These are phyloP conservation scores for Diaporthe humulicola DNA, from an alignment of 2,329 filamentous ascomycete genomes.

Conservation along the genomic window DNA sequence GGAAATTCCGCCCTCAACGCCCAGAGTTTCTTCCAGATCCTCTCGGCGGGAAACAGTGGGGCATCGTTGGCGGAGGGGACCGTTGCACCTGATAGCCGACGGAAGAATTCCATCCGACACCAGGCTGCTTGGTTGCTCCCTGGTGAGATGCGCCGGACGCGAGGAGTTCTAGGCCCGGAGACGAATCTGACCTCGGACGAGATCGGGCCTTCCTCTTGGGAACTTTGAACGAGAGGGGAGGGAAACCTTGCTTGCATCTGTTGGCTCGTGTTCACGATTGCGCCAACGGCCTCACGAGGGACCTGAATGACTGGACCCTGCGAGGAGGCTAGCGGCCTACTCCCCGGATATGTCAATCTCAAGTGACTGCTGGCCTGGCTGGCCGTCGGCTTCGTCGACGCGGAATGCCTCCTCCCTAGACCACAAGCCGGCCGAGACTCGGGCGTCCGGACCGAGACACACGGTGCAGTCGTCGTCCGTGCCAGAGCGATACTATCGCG, in stretches of 20 bases:
- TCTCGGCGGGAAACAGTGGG: conserved; percentile 11
- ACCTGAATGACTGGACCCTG: neutral
- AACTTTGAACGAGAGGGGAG: neutral
- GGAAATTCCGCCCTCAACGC: neutral
- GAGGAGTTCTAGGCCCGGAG: conserved; percentile 13
- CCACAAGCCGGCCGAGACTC: neutral
- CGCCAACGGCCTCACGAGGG: neutral
- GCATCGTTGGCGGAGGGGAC: neutral
- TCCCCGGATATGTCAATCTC: neutral
- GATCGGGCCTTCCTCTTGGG: neutral
- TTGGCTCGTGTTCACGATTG: neutral
- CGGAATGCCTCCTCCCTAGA: conserved; percentile 24
- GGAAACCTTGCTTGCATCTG: neutral
- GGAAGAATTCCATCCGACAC: conserved; percentile 21
- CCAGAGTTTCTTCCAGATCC: neutral
- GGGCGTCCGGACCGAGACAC: conserved; percentile 24
- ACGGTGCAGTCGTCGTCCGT: neutral
- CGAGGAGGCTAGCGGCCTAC: neutral
- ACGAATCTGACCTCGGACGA: neutral
- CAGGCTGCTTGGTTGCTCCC: conserved; percentile 1
- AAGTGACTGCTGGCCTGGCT: too few relatives aligned
- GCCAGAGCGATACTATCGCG: neutral
- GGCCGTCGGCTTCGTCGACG: neutral
- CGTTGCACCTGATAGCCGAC: conserved; percentile 16
- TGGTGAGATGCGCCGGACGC: neutral